Conservation (phyloP, 495 filamentous ascomycete genomes). For the Penicillium pulvis region DNA sequence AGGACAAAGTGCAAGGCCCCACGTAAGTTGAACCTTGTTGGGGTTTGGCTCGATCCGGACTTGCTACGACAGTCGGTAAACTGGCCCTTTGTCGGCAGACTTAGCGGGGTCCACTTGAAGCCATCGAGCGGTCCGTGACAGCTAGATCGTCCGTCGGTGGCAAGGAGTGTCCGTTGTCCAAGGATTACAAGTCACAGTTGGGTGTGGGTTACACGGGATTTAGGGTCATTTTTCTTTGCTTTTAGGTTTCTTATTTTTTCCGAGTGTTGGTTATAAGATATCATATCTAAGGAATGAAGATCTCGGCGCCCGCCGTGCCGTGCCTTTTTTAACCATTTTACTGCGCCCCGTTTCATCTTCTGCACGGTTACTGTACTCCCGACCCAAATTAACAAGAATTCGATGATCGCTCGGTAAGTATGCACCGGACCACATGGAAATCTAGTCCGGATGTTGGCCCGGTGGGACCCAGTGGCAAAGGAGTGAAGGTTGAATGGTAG, state of each 20-base stretch:
- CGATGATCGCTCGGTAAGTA: constrained; percentile 37
- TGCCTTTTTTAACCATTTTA: constrained; percentile 10
- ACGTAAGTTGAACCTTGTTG: constrained; percentile 20
- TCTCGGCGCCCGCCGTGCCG: constrained; percentile 29
- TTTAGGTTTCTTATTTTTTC: neutral
- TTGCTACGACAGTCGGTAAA: constrained; percentile 12
- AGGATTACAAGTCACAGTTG: too few relatives aligned
- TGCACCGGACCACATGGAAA: constrained; percentile 38
- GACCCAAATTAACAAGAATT: constrained; percentile 2
- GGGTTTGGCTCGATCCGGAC: constrained; percentile 1
- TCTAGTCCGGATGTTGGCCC: constrained; percentile 28
- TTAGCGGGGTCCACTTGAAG: constrained; percentile 22
- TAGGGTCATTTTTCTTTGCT: neutral
- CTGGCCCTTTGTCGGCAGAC: constrained; percentile 21
- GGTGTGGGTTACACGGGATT: too few relatives aligned
- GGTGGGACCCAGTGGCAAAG: constrained; percentile 23
- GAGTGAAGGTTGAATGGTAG: neutral
- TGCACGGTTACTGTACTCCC: neutral
- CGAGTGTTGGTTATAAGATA: too few relatives aligned
- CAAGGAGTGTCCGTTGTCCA: too few relatives aligned
- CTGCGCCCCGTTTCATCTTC: constrained; percentile 15
- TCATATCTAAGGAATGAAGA: constrained; percentile 26
- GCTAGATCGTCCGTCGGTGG: constrained; percentile 6
- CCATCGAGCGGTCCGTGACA: constrained; percentile 3
- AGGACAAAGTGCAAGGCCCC: constrained; percentile 10